phyloP scores from a whole-genome alignment of 2,329 filamentous ascomycete species.

The Lachnellula subtilissima region DNA sequence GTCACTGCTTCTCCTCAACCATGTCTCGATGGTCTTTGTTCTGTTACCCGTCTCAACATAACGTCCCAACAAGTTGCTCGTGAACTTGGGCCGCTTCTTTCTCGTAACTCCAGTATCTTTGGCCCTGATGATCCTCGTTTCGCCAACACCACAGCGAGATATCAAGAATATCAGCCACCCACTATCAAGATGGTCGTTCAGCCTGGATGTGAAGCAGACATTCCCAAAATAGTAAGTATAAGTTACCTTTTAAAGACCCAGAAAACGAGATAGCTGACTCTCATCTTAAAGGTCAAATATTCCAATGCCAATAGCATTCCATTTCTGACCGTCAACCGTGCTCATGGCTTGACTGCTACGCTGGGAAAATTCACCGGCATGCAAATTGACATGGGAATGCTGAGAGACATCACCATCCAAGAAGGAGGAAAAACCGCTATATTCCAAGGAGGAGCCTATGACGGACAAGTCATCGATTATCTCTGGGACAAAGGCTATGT shows the following conservation, averaged over 20 bases:
- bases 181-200: too few species aligned
- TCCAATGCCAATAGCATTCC: neutral
- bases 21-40: too few species aligned
- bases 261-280: neutral
- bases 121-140: too few species aligned
- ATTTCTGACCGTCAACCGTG: constrained; percentile 45
- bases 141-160: too few species aligned
- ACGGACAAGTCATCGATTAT: neutral
- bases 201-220: neutral
- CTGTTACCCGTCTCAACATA: too few species aligned
- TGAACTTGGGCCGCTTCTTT: too few species aligned
- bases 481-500: constrained; percentile 3
- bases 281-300: constrained; percentile 2
- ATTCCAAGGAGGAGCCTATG: constrained; percentile 26
- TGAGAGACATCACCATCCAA: constrained; percentile 26
- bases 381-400: neutral
- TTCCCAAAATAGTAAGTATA: neutral
- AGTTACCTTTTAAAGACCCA: neutral
- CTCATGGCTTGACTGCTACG: constrained; percentile 39
- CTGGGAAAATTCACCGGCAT: constrained; percentile 7
- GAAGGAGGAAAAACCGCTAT: constrained; percentile 23
- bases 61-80: too few species aligned
- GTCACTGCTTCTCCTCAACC: too few species aligned
- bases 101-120: too few species aligned
- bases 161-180: too few species aligned